Percentiles rank a stretch among this genome's conserved stretches.
phyloP scores from a whole-genome alignment of 306 rosid genomes.

The Vigna mungo region DNA sequence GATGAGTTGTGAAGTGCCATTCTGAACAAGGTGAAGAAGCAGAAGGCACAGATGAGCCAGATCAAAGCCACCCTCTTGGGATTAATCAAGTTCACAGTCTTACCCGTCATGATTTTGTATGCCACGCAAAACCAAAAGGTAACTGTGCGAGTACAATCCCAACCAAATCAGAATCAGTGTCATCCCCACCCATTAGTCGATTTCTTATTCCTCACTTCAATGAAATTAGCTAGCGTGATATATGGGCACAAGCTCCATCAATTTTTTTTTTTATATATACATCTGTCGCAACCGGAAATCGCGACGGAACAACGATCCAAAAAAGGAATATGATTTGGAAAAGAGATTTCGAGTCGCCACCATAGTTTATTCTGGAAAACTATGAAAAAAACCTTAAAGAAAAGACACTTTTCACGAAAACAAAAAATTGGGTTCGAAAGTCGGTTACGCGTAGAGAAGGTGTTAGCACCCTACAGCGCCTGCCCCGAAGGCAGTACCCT shows the following conservation, averaged over 20 bases:
- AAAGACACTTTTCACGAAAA: rapidly evolving
- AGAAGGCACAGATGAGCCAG: constrained; percentile 67
- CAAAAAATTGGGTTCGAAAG: no score
- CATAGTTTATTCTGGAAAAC: no score
- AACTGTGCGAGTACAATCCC: neutral
- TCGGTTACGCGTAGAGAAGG: no score
- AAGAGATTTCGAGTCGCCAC: no score
- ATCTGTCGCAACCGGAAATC: no score
- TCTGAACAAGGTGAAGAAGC: constrained; percentile 69
- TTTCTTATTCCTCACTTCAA: neutral
- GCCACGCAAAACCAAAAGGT: neutral
- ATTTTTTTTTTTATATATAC: no score
- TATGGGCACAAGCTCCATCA: neutral
- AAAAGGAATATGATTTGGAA: no score
- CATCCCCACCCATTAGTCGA: neutral
- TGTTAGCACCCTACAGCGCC: no score
- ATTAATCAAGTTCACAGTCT: constrained; percentile 41
- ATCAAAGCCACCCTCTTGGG: constrained; percentile 57
- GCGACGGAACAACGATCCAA: no score
- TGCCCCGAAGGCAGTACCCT: no score
- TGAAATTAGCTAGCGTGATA: neutral
- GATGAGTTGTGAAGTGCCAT: constrained; percentile 66
- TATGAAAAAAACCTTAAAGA: no score
- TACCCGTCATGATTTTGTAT: constrained; percentile 35
- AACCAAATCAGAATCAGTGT: neutral